phyloP scores from a whole-genome alignment of 345 rosid genomes.

The Geranium rotundifolium region DNA sequence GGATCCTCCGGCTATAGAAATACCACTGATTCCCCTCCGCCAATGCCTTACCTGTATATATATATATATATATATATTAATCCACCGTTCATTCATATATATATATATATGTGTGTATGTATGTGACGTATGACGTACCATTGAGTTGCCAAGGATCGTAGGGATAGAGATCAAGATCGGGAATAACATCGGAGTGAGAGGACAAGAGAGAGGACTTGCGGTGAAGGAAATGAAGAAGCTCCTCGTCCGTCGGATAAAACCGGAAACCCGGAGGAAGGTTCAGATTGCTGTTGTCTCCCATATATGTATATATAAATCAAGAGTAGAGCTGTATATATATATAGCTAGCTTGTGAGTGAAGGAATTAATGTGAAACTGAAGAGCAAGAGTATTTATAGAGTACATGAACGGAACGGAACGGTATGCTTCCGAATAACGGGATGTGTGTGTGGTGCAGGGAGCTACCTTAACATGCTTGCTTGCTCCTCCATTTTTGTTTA shows the following conservation, averaged over 20 bases:
- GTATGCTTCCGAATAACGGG: background rate
- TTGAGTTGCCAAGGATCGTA: slow-evolving; percentile 96
- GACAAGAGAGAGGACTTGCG: slow-evolving; percentile 77
- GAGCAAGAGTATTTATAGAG: background rate
- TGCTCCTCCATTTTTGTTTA: background rate
- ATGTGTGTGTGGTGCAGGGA: background rate
- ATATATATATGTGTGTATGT: too few species aligned
- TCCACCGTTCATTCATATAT: too few species aligned
- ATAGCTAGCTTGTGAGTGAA: background rate
- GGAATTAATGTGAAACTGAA: background rate
- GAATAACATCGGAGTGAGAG: slow-evolving; percentile 89
- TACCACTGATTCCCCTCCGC: slow-evolving; percentile 84
- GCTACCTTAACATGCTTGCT: background rate
- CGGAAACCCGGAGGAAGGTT: slow-evolving; percentile 91
- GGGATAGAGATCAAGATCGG: slow-evolving; percentile 77
- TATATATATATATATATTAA: background rate
- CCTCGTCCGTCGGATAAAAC: slow-evolving; percentile 79
- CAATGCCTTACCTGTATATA: slow-evolving; percentile 61
- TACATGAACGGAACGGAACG: background rate
- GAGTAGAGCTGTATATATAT: background rate
- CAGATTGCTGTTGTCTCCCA: slow-evolving; percentile 29
- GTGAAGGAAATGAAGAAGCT: slow-evolving; percentile 91
- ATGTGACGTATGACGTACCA: too few species aligned
- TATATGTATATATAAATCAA: background rate
- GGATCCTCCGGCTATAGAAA: slow-evolving; percentile 65